Conservation (phyloP, 129 eudicot species). For the Rutidosis leptorrhynchoides region DNA sequence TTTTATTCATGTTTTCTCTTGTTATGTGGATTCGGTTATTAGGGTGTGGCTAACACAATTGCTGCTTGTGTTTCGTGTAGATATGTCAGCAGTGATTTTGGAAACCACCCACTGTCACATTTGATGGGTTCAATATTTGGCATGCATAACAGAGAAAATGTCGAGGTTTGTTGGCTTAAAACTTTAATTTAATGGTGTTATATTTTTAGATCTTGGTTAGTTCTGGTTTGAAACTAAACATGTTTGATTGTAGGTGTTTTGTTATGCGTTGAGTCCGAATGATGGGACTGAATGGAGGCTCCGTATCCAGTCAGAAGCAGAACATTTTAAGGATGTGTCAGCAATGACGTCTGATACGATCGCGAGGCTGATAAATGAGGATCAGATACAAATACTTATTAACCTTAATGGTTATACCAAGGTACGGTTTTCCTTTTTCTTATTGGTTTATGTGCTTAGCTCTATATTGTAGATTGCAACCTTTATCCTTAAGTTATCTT, state of each 20-base stretch:
- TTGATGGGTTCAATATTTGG: slow-evolving; percentile 99
- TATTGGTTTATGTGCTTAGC: neutral
- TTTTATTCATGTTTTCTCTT: neutral
- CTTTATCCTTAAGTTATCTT: too few species aligned
- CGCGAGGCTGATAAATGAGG: slow-evolving; percentile 78
- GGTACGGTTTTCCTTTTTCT: too few species aligned
- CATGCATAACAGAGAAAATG: slow-evolving; percentile 73
- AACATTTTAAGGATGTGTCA: slow-evolving; percentile 84
- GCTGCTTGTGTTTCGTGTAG: slow-evolving; percentile 34
- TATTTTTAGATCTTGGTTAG: slow-evolving; percentile 14
- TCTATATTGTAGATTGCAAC: too few species aligned
- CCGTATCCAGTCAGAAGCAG: slow-evolving; percentile 87
- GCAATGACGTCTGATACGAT: slow-evolving; percentile 85
- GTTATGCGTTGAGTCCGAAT: slow-evolving; percentile 89
- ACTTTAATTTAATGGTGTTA: neutral
- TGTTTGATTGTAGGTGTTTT: slow-evolving; percentile 59
- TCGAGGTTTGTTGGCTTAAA: slow-evolving; percentile 51
- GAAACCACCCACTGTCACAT: slow-evolving; percentile 95
- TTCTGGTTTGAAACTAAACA: slow-evolving; percentile 1
- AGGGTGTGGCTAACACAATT: neutral
- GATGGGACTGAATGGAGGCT: slow-evolving; percentile 94
- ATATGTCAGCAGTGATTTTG: slow-evolving; percentile 97
- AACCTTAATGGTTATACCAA: slow-evolving; percentile 96
- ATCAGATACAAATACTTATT: slow-evolving; percentile 82
- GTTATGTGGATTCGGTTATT: too few species aligned